Base-by-base conservation (phyloP, 495 filamentous ascomycete species). In the Hyaloscypha bicolor region DNA sequence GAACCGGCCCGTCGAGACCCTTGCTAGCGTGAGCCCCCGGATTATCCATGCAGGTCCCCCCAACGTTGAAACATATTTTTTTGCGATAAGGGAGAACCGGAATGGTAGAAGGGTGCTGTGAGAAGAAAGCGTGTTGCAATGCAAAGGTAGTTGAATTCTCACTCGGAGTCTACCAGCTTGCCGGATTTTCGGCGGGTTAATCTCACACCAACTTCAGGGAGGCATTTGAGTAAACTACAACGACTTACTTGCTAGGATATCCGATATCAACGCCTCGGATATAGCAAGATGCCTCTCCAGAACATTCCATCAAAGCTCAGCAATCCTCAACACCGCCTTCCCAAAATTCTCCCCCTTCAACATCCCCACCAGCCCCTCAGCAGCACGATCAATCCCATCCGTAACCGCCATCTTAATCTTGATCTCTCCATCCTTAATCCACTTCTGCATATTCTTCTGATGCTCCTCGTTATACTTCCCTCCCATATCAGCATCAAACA, bases 271-370 rank as follows among this genome's bases (percentile, higher is more conserved):
- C 42, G 16, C 42, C 16, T 48, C 42, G 12, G 35, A 48, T 48
- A 12, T 6, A 19, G 12, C 16, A 14, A 48, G 0, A 48, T 3
- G 12, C 35, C 3, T 14, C 42, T 48, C 42, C 9, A 48, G 42
- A 48, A 48, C 16, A 19, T 19, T 48, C 53, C 29, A 9, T 56
- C 53, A 70, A 14, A 69, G 29, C 61, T 55, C 60, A 32, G 77
- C 78, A 65, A 94, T 87, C 79, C 92, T 89, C 68, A 97, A 68
- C 25, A 95, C 85, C 37, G 93, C 92, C 82, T 97, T 97, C 69
- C 94, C 94, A 82, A 92, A 90, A 80, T 97, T 97, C 75, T 92
- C 86, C 45, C 94, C 94, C 74, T 88, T 74, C 65, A 97, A 81
- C 81, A 97, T 88, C 19, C 90, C 92, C 19, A 97, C 70, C 39